These are phyloP conservation scores for Neurospora tetraspora DNA, from an alignment of 495 filamentous ascomycete species.

Conservation along the genomic window DNA sequence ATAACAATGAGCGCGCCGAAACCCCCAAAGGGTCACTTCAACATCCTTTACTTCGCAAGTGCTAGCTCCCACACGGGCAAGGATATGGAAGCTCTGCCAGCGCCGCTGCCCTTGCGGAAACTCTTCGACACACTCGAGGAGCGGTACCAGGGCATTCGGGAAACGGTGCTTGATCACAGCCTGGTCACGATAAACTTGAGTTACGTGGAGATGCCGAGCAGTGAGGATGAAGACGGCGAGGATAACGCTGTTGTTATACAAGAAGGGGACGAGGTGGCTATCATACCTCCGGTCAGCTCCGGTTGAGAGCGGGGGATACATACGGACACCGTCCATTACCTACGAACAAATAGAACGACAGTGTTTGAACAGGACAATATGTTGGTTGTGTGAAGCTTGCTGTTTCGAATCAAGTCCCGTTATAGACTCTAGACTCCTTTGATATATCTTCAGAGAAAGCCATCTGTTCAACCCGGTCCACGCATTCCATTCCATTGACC, in stretches of 20 bases:
- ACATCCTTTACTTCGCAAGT: slow-evolving; percentile 78
- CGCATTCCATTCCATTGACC: not conserved
- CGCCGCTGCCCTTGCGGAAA: slow-evolving; percentile 55
- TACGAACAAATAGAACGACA: slow-evolving; percentile 14
- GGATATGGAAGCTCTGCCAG: slow-evolving; percentile 58
- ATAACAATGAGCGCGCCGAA: slow-evolving; percentile 26
- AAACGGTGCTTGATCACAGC: slow-evolving; percentile 62
- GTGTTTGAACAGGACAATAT: slow-evolving; percentile 2
- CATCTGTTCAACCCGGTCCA: not conserved
- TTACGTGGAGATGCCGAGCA: slow-evolving; percentile 64
- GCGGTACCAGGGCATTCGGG: slow-evolving; percentile 67
- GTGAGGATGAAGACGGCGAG: slow-evolving; percentile 27
- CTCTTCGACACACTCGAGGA: slow-evolving; percentile 67
- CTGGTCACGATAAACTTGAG: slow-evolving; percentile 79
- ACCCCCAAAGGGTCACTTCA: slow-evolving; percentile 52
- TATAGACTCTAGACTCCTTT: not conserved
- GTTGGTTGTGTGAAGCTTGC: not conserved
- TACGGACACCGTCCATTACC: not conserved
- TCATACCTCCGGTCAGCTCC: slow-evolving; percentile 95
- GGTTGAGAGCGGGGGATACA: slow-evolving; percentile 31
- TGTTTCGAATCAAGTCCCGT: not conserved
- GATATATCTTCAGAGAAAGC: not conserved
- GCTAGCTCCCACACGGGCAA: slow-evolving; percentile 65
- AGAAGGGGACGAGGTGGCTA: slow-evolving; percentile 80
- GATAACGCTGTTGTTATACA: slow-evolving; percentile 45